Evolutionary conservation across 129 eudicot genomes (phyloP).

Genomic region (carrot (Daucus carota)): DNA sequence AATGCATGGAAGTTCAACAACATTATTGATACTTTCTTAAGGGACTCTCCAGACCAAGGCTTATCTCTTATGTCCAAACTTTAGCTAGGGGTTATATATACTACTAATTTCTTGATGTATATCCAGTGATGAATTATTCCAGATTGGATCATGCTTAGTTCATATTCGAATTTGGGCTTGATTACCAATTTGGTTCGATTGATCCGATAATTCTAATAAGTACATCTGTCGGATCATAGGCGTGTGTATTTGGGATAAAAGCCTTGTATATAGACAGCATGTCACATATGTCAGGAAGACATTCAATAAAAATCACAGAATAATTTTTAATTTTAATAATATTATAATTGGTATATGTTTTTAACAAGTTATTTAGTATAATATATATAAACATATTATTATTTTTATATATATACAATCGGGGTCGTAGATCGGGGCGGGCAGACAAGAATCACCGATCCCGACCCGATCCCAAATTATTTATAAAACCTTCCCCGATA

Average conservation of each 20-base stretch:
- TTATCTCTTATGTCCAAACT: background rate
- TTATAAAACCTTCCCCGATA: too few relatives aligned
- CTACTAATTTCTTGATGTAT: background rate
- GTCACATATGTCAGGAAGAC: too few relatives aligned
- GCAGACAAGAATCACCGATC: too few relatives aligned
- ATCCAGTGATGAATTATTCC: background rate
- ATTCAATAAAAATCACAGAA: too few relatives aligned
- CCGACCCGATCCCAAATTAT: too few relatives aligned
- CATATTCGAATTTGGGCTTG: background rate
- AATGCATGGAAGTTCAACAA: constrained; percentile 14
- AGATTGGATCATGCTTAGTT: background rate
- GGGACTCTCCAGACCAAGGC: background rate
- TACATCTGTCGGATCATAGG: background rate
- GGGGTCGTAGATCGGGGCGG: too few relatives aligned
- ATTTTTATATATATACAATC: too few relatives aligned
- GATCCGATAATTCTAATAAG: background rate
- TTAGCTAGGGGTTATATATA: background rate
- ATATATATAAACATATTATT: too few relatives aligned
- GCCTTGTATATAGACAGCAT: background rate
- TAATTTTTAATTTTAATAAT: too few relatives aligned
- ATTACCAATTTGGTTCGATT: background rate
- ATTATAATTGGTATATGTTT: too few relatives aligned
- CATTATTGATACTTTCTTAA: constrained; percentile 4
- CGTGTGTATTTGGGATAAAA: background rate
- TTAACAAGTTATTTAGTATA: too few relatives aligned